Percentiles rank a stretch among this genome's conserved stretches.
These are phyloP conservation scores for Avena sativa DNA, from an alignment of 176 grass and related monocot species.

Conservation along the genomic window DNA sequence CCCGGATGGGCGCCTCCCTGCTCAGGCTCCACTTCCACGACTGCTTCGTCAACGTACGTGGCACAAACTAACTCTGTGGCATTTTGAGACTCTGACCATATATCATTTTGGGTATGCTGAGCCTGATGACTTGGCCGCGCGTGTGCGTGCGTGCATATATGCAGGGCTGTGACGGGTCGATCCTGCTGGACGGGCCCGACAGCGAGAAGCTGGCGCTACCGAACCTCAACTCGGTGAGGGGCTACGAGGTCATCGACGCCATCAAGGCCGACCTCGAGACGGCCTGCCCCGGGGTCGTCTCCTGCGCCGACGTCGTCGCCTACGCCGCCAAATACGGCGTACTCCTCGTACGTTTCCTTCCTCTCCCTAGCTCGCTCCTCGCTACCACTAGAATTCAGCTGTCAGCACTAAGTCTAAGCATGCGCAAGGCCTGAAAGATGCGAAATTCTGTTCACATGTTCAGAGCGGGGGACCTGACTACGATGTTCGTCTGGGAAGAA, in stretches of 20 bases:
- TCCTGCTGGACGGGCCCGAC: slow-evolving; percentile 70
- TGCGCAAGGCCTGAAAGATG: too few relatives aligned
- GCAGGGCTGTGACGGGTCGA: slow-evolving; percentile 86
- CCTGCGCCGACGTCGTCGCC: slow-evolving; percentile 76
- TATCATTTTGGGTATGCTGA: too few relatives aligned
- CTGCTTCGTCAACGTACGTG: slow-evolving; percentile 65
- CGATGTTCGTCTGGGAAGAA: slow-evolving; percentile 61
- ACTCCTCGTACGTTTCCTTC: not conserved
- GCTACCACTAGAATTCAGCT: too few relatives aligned
- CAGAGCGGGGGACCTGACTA: slow-evolving; percentile 64
- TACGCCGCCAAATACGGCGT: slow-evolving; percentile 70
- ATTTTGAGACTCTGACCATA: too few relatives aligned
- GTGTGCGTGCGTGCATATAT: too few relatives aligned
- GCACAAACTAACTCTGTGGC: too few relatives aligned
- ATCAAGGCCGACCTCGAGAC: slow-evolving; percentile 83
- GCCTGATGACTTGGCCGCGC: too few relatives aligned
- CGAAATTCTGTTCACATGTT: too few relatives aligned
- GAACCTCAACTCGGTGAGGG: slow-evolving; percentile 71
- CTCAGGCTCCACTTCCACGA: slow-evolving; percentile 89
- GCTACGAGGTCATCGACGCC: slow-evolving; percentile 72
- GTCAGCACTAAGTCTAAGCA: too few relatives aligned
- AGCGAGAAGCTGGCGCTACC: slow-evolving; percentile 71
- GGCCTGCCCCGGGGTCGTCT: slow-evolving; percentile 59
- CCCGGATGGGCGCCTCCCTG: slow-evolving; percentile 70
- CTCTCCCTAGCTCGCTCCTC: too few relatives aligned